A percentile compares a stretch with the other conserved stretches of the same genome.
Conservation (phyloP, 2,329 filamentous ascomycete species). For the Gyromitra esculenta region DNA sequence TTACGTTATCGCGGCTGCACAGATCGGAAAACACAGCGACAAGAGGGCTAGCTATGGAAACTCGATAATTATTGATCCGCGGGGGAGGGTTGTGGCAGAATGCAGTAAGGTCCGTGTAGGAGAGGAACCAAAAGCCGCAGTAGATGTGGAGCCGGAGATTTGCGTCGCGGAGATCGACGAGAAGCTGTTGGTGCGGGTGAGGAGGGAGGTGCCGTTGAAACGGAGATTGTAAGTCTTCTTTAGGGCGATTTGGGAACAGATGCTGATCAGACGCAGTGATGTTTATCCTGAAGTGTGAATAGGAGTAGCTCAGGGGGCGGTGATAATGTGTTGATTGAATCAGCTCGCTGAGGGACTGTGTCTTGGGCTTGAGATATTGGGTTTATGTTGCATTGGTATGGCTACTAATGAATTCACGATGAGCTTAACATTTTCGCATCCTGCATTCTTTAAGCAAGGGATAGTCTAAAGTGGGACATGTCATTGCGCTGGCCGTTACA, state of each 20-base stretch:
- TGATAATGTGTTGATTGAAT: too few species aligned
- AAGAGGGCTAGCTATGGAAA: conserved; percentile 85
- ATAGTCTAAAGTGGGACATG: too few species aligned
- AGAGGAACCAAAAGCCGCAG: conserved; percentile 58
- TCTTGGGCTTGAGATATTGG: too few species aligned
- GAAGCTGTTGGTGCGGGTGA: conserved; percentile 63
- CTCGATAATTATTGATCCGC: conserved; percentile 85
- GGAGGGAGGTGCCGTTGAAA: conserved; percentile 68
- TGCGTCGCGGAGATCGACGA: conserved; percentile 69
- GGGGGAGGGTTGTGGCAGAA: conserved; percentile 78
- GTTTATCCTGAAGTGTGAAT: conserved; percentile 63
- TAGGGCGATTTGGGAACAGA: background rate
- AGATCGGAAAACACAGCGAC: conserved; percentile 78
- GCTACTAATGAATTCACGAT: too few species aligned
- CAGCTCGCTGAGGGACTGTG: too few species aligned
- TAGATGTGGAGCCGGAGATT: conserved; percentile 64
- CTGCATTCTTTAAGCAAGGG: too few species aligned
- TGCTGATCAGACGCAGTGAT: conserved; percentile 57
- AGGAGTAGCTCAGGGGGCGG: background rate
- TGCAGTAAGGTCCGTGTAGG: conserved; percentile 62
- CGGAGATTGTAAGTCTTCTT: conserved; percentile 63
- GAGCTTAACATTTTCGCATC: too few species aligned
- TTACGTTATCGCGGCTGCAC: conserved; percentile 87
- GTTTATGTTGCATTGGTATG: too few species aligned
- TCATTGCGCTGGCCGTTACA: too few species aligned